Percentiles rank a stretch among this genome's conserved stretches.
Conservation (phyloP, 768 basidiomycete species). For the Kwoniella botswanensis region DNA sequence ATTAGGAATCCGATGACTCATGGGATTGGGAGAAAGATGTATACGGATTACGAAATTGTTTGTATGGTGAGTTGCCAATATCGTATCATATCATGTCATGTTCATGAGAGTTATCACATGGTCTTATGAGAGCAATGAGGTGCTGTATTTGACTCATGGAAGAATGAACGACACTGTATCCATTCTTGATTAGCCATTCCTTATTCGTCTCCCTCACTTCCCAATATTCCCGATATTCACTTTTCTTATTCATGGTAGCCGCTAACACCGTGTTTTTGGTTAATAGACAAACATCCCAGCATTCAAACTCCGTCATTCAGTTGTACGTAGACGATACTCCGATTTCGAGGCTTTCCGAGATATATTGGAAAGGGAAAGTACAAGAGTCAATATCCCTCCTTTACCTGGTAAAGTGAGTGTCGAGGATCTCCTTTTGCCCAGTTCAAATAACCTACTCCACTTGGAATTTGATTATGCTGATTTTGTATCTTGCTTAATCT, state of each 20-base stretch:
- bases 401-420: conserved; percentile 78
- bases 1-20: conserved; percentile 96
- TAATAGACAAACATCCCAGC: conserved; percentile 99
- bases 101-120: too few species aligned
- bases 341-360: conserved; percentile 98
- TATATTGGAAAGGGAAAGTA: conserved; percentile 94
- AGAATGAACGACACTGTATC: too few species aligned
- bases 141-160: too few species aligned
- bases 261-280: too few species aligned
- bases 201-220: too few species aligned
- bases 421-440: not conserved
- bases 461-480: too few species aligned
- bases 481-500: not conserved
- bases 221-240: too few species aligned
- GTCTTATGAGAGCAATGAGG: too few species aligned
- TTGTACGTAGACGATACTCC: conserved; percentile 84
- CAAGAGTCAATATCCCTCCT: conserved; percentile 95
- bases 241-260: too few species aligned
- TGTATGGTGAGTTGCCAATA: conserved; percentile 72
- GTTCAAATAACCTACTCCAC: too few species aligned
- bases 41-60: conserved; percentile 97
- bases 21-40: conserved; percentile 98
- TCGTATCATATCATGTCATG: too few species aligned
- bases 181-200: too few species aligned
- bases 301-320: conserved; percentile 92